phyloP scores from a whole-genome alignment of 176 grass and related monocot species.

The Luzula sylvatica region DNA sequence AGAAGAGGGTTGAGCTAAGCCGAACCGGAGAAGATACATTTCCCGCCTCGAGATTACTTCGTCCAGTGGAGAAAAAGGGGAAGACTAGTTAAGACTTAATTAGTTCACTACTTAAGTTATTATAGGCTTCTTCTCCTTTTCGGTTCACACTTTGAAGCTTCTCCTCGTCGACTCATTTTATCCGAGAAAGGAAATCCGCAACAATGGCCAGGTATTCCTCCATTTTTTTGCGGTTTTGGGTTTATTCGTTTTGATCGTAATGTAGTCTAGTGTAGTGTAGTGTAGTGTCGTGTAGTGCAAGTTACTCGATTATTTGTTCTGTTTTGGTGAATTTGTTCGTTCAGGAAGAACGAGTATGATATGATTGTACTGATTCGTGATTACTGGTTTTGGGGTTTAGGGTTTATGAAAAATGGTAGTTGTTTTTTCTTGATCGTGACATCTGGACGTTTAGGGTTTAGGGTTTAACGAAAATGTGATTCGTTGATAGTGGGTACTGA shows the following conservation, averaged over 20 bases:
- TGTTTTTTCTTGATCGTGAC: not conserved
- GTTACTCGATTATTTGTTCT: not conserved
- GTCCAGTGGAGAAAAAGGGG: conserved; percentile 8
- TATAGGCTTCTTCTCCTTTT: not conserved
- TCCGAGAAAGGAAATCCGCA: not conserved
- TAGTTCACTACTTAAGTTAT: conserved; percentile 11
- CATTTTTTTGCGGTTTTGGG: not conserved
- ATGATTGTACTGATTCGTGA: not conserved
- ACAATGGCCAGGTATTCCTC: conserved; percentile 14
- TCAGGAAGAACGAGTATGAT: no score
- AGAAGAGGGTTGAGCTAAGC: no score
- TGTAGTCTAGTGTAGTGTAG: not conserved
- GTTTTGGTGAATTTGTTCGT: not conserved
- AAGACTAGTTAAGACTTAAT: conserved; percentile 1
- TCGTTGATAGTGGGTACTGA: not conserved
- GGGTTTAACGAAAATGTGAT: not conserved
- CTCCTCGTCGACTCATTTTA: not conserved
- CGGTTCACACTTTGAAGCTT: conserved; percentile 6
- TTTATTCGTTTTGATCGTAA: no score
- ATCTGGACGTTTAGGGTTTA: no score
- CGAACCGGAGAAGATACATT: not conserved
- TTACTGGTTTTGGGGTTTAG: not conserved
- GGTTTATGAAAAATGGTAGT: not conserved
- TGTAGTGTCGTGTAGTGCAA: not conserved
- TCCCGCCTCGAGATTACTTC: conserved; percentile 14